Conservation (phyloP, 73 alveolate species). For the Stentor roeselii region DNA sequence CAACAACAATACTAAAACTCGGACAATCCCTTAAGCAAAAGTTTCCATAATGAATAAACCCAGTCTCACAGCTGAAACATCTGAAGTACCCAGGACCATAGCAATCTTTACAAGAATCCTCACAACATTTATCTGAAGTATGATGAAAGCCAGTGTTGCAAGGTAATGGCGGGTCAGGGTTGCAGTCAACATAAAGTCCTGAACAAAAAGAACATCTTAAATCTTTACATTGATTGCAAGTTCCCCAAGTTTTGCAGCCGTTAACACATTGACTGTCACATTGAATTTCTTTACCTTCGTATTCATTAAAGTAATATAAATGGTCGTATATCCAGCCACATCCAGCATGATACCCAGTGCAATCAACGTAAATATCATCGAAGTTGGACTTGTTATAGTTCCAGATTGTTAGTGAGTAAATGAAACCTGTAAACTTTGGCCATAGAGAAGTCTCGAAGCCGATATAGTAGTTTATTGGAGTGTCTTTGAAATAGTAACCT, state of each 20-base stretch:
- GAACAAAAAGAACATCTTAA: background rate
- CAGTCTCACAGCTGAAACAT: background rate
- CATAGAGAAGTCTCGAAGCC: background rate
- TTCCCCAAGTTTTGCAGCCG: background rate
- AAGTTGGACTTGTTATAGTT: too few species aligned
- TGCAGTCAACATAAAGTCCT: background rate
- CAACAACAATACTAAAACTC: background rate
- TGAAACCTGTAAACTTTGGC: background rate
- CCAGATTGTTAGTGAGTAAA: background rate
- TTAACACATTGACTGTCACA: background rate
- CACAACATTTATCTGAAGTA: background rate
- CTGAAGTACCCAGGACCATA: background rate
- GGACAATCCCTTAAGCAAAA: background rate
- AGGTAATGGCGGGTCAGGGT: background rate
- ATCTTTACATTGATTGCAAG: background rate
- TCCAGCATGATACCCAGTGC: background rate
- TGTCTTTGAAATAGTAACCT: background rate
- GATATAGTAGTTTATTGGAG: background rate
- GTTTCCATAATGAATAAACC: background rate
- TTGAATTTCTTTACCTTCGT: background rate
- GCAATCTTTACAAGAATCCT: background rate
- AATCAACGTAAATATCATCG: background rate
- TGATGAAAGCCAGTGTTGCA: background rate
- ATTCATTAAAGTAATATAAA: too few species aligned
- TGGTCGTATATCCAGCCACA: background rate